phyloP scores from a whole-genome alignment of 2,329 filamentous ascomycete species.

The Fusarium xylarioides region DNA sequence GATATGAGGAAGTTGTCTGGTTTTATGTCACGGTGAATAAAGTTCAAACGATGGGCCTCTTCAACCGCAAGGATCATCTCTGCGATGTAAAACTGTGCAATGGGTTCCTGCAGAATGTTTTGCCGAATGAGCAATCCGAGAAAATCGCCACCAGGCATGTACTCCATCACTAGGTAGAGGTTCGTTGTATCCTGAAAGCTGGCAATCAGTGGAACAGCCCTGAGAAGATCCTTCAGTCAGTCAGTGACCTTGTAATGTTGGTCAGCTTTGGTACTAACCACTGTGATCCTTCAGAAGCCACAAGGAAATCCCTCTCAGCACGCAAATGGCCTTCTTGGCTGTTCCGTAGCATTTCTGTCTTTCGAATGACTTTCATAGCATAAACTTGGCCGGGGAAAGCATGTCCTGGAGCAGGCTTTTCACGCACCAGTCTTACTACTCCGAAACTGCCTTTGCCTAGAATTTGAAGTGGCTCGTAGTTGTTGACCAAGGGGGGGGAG shows the following conservation, averaged over 20 bases:
- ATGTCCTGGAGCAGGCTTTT: conserved; percentile 56
- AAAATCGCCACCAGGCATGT: conserved; percentile 97
- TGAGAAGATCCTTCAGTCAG: conserved; percentile 41
- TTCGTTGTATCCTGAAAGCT: conserved; percentile 89
- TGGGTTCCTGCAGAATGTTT: conserved; percentile 80
- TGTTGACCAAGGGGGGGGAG: conserved; percentile 34
- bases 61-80: conserved; percentile 97
- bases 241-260: background rate
- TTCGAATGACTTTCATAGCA: conserved; percentile 97
- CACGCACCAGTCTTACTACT: conserved; percentile 84
- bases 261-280: conserved; percentile 62
- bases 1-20: conserved; percentile 97
- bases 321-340: conserved; percentile 92
- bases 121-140: conserved; percentile 86
- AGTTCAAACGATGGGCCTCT: conserved; percentile 85
- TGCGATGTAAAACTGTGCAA: conserved; percentile 87
- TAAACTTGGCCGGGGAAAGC: conserved; percentile 67
- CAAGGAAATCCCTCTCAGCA: conserved; percentile 91
- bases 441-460: conserved; percentile 96
- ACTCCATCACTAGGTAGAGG: conserved; percentile 96
- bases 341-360: conserved; percentile 90
- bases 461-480: conserved; percentile 82
- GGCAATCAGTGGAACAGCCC: conserved; percentile 85
- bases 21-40: conserved; percentile 96
- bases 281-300: conserved; percentile 84